Percentiles rank a stretch among this genome's conserved stretches.
phyloP scores from a whole-genome alignment of 371 early-diverging fungal genomes.

The Coemansia sp. region DNA sequence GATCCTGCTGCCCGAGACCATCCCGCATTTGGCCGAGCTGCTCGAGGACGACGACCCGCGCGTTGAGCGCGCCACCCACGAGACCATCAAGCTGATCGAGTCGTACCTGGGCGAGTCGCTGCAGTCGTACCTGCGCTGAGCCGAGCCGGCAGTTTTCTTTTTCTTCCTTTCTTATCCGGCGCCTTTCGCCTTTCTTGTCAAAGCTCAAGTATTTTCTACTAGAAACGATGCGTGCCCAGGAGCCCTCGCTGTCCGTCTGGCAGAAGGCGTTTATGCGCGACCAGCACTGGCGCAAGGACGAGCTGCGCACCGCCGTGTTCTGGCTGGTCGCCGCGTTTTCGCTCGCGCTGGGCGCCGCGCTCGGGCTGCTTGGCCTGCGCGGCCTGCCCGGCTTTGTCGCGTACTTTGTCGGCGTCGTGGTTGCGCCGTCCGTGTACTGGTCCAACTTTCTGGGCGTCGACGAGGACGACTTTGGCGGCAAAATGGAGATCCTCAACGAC shows the following conservation, averaged over 20 bases:
- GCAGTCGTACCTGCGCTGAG: conserved; percentile 71
- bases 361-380: conserved; percentile 27
- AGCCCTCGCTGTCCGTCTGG: conserved; percentile 22
- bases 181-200: neutral
- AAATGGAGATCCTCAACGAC: conserved; percentile 48
- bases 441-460: conserved; percentile 33
- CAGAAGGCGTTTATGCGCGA: conserved; percentile 40
- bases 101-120: conserved; percentile 84
- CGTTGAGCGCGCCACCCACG: conserved; percentile 79
- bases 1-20: conserved; percentile 89
- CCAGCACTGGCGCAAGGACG: conserved; percentile 45
- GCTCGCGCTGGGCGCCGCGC: conserved; percentile 17
- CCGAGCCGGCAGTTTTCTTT: neutral
- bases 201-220: too few relatives aligned
- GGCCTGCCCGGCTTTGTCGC: conserved; percentile 31
- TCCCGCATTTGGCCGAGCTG: conserved; percentile 92
- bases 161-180: neutral
- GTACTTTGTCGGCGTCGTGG: conserved; percentile 30
- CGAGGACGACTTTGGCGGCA: conserved; percentile 47
- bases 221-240: neutral
- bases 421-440: conserved; percentile 34
- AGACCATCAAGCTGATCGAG: conserved; percentile 84
- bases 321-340: conserved; percentile 39
- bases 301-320: conserved; percentile 40
- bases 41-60: conserved; percentile 83